Base-by-base conservation (phyloP, 768 basidiomycete species). In the Tulasnella sp. region DNA sequence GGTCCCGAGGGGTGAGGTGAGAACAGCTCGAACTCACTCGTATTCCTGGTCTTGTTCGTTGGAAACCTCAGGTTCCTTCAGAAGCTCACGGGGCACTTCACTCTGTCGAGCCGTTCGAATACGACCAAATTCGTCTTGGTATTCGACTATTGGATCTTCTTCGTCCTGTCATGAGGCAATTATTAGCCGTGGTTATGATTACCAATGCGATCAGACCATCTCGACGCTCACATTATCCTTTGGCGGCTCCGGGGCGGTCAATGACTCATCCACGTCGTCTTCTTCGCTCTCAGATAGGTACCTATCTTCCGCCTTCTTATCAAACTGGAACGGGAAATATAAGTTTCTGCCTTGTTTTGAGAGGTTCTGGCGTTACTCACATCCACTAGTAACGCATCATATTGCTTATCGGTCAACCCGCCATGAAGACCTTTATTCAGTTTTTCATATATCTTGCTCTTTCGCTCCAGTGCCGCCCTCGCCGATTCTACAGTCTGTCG, bases 61-160 rank as follows among this genome's bases (percentile, higher is more conserved):
- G 34, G n/a, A n/a, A n/a, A 75, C 73, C n/a, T 71, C 61, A 31
- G 73, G 66, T 15, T 56, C 62, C 30, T 44, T 59, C 25, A 49
- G 48, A 8, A 73, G 74, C 4, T 80, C 66, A 8, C 86, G 77
- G 42, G 90, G 89, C 0, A 92, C 78, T 66, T 92, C 86, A 11
- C 89, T 91, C 9, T 78, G 78, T 52, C 75, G 77, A 17, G 78
- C 80, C 0, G 78, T 85, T 60, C 87, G 75, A 41, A 80, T 64
- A n/a, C 90, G 81, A 34, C 89, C 89, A 66, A 88, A 89, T 66
- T 92, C 90, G 63, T 92, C 90, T 67, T 85, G 81, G 60, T 90
- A 91, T 68, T 92, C 90, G 4, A 91, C 75, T 29, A 90, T 72
- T 10, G 87, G 87, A 64, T 92, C 88, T 58, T 82, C 76, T 22